Percentiles rank a stretch among this genome's conserved stretches.
Conservation (phyloP, 345 rosid species). For the Citrus sinensis region DVS_A1.0 CM039161.1:22862001-22862500, state of each 20-base stretch:
- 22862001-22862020: neutral
- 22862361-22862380: conserved; percentile 82
- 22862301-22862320: conserved; percentile 9
- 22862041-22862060: neutral
- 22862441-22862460: neutral
- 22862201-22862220: conserved; percentile 85
- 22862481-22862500: conserved; percentile 39
- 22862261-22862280: neutral
- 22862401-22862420: neutral
- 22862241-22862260: conserved; percentile 31
- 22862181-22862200: conserved; percentile 71
- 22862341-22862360: conserved; percentile 78
- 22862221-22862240: conserved; percentile 74
- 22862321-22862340: conserved; percentile 68
- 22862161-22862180: conserved; percentile 53
- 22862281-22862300: neutral
- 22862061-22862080: neutral
- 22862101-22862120: neutral
- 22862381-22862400: conserved; percentile 22
- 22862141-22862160: conserved; percentile 2
- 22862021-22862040: neutral
- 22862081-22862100: neutral
- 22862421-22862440: neutral
- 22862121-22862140: neutral
- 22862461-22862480: conserved; percentile 4